These are phyloP conservation scores for Ziziphus jujuba DNA, from an alignment of 306 rosid genomes.

Conservation along the genomic window DNA sequence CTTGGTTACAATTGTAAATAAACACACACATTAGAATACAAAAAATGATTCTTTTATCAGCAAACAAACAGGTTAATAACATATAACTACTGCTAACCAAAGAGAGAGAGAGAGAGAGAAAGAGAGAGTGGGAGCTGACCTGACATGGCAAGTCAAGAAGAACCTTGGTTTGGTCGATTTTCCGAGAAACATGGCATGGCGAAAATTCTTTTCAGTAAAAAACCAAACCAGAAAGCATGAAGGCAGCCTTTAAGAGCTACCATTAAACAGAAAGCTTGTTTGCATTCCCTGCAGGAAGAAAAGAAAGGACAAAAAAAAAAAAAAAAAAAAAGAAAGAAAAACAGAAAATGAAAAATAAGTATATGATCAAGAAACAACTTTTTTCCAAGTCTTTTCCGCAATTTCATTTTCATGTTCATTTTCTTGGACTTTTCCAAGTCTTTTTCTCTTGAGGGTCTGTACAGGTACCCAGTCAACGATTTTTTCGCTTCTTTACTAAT, in stretches of 20 bases:
- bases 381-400: too few species aligned
- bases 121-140: conserved; percentile 32
- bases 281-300: background rate
- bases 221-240: conserved; percentile 2
- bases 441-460: background rate
- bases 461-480: background rate
- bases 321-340: background rate
- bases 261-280: background rate
- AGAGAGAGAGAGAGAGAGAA: conserved; percentile 3
- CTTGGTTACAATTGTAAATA: too few species aligned
- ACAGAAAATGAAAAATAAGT: too few species aligned
- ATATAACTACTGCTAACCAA: background rate
- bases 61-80: background rate
- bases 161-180: conserved; percentile 1
- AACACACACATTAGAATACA: too few species aligned
- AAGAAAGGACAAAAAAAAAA: background rate
- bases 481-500: background rate
- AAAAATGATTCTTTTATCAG: background rate
- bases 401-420: background rate
- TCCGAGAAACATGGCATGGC: conserved; percentile 5
- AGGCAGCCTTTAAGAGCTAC: conserved; percentile 1
- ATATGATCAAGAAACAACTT: too few species aligned
- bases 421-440: background rate
- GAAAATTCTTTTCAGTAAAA: conserved; percentile 7
- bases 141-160: conserved; percentile 19